These are phyloP conservation scores for Hibiscus trionum DNA, from an alignment of 345 rosid genomes.

Conservation along the genomic window DNA sequence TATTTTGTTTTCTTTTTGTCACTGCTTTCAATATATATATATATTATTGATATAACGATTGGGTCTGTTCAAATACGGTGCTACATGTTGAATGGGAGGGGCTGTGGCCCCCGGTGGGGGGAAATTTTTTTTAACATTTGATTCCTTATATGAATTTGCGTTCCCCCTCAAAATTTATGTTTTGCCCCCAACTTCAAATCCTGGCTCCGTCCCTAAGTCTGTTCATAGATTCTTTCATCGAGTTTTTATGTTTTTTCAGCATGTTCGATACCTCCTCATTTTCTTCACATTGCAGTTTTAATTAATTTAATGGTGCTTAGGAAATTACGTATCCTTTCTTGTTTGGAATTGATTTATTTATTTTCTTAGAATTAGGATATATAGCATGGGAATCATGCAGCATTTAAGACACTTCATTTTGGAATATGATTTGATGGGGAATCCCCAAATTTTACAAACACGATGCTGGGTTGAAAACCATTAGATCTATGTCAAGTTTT, in stretches of 20 bases:
- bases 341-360: not conserved
- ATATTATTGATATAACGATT: constrained; percentile 19
- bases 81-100: no score
- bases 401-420: not conserved
- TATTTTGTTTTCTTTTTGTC: not conserved
- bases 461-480: not conserved
- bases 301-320: not conserved
- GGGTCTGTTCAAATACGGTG: not conserved
- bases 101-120: no score
- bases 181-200: no score
- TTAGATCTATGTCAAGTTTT: not conserved
- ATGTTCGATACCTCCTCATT: not conserved
- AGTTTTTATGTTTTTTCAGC: not conserved
- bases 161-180: no score
- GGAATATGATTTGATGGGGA: not conserved
- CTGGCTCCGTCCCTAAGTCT: not conserved
- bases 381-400: not conserved
- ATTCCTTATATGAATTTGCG: no score
- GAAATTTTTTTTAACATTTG: no score
- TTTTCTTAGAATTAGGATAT: not conserved
- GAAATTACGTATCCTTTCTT: not conserved
- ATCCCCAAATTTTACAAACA: not conserved
- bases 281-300: not conserved
- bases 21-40: not conserved
- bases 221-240: not conserved